Base-by-base conservation (phyloP, 2,329 filamentous ascomycete species). In the Coniella lustricola region DNA sequence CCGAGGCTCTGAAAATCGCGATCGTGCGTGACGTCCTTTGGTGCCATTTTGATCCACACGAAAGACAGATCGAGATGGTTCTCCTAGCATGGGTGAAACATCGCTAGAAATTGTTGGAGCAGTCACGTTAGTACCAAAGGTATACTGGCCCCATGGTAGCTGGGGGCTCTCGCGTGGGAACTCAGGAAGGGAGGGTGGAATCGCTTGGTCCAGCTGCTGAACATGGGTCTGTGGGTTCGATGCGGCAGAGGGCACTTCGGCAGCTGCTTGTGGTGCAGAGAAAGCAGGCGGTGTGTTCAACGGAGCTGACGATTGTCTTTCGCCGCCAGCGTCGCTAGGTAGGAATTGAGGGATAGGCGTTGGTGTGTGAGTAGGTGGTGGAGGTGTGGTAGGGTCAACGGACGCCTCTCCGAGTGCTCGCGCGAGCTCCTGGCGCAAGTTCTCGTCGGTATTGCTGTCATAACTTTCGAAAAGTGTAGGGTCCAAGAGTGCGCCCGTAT, bases 1-100 rank as follows among this genome's bases (percentile, higher is more conserved):
- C n/a, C 81, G 71, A 1, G 67, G 67, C 4, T 76, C 69, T 17
- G 74, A 76, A 55, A 84, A 84, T 8, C 76, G 70, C 3, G 77
- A 76, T 9, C 80, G 73, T 7, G 73, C 72, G 56, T 82, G 73
- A 14, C 73, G 73, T 2, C 72, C 67, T 46, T 70, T 71, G 10
- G 60, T 54, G 14, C 74, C 73, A 39, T 77, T 72, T 2, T 70
- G 62, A 49, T 78, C 73, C 67, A 82, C 73, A 17, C 76, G 71
- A 44, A 77, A 72, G 16, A 76, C 77, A n/a, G 51, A 50, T 3
- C 48, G 42, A 14, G 48, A 50, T 9, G 51, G 51, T 9, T 44
- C 44, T 14, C 51, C 51, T 35, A 50, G 32, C 14, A 53, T 38
- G 3, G 44, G 51, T n/a, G 46, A 48, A 14, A 33, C 48, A 9